Conservation (phyloP, 345 rosid genomes). For the Gossypium anomalum region DNA sequence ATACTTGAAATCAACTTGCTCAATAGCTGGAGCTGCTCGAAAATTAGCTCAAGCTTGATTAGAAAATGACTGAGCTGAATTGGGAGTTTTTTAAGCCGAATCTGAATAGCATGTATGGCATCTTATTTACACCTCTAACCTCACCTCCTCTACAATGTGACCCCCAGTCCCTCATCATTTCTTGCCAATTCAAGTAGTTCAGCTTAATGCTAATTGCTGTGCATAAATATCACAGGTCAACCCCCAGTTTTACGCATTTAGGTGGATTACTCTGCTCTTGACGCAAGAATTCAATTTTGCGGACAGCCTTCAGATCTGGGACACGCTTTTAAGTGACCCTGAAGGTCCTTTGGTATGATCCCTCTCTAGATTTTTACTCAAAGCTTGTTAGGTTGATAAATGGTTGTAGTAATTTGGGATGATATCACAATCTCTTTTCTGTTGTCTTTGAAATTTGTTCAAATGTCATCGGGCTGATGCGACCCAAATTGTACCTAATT, state of each 20-base stretch:
- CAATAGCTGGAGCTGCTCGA: not conserved
- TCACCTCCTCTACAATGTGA: not conserved
- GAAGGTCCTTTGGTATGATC: slow-evolving; percentile 84
- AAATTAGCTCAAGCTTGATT: not conserved
- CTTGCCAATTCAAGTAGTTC: slow-evolving; percentile 20
- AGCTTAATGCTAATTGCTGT: not conserved
- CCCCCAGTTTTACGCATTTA: slow-evolving; percentile 95
- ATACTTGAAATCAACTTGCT: not conserved
- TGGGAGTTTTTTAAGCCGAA: not conserved
- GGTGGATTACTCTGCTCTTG: slow-evolving; percentile 97
- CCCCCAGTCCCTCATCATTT: not conserved
- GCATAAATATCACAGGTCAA: slow-evolving; percentile 62
- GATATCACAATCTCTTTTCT: not conserved
- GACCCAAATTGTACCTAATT: not conserved
- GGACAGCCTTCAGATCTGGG: slow-evolving; percentile 93
- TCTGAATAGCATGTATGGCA: not conserved
- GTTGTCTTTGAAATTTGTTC: not conserved
- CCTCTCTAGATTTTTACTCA: not conserved
- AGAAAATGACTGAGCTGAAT: not conserved
- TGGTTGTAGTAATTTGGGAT: not conserved
- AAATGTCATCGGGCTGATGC: not conserved
- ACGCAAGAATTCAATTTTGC: slow-evolving; percentile 93
- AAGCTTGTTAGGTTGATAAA: not conserved
- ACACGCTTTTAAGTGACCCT: slow-evolving; percentile 83
- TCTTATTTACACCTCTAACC: not conserved